These are phyloP conservation scores for Capsicum pubescens DNA, from an alignment of 257 asterid species.

Conservation along the genomic window DNA sequence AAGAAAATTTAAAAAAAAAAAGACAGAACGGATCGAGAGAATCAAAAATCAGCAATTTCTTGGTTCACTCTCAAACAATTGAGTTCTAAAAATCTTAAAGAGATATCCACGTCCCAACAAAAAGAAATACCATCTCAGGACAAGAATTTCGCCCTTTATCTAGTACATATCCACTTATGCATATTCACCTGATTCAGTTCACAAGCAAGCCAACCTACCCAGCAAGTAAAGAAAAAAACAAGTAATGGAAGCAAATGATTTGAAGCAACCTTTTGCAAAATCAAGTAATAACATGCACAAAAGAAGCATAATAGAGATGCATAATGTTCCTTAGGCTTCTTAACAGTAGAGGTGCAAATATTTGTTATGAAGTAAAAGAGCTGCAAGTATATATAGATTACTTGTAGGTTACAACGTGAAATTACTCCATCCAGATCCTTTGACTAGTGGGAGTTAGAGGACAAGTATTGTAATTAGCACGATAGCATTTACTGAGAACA, in stretches of 20 bases:
- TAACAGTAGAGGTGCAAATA: background rate
- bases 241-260: conserved; percentile 17
- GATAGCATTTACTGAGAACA: background rate
- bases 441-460: background rate
- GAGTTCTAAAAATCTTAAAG: background rate
- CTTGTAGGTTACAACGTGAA: background rate
- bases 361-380: background rate
- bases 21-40: background rate
- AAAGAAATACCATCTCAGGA: conserved; percentile 18
- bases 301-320: conserved; percentile 11
- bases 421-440: conserved; percentile 15
- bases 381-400: conserved; percentile 15
- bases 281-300: conserved; percentile 6
- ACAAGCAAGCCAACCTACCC: background rate
- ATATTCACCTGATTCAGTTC: conserved; percentile 15
- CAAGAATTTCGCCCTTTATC: background rate
- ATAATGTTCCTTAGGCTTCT: background rate
- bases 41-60: background rate
- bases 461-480: background rate
- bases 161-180: conserved; percentile 4
- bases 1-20: conserved; percentile 3
- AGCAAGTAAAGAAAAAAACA: background rate
- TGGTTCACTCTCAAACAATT: conserved; percentile 6
- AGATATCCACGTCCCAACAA: background rate
- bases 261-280: conserved; percentile 5